These are phyloP conservation scores for Hebeloma cylindrosporum DNA, from an alignment of 768 basidiomycete species.

Conservation along the genomic window DNA sequence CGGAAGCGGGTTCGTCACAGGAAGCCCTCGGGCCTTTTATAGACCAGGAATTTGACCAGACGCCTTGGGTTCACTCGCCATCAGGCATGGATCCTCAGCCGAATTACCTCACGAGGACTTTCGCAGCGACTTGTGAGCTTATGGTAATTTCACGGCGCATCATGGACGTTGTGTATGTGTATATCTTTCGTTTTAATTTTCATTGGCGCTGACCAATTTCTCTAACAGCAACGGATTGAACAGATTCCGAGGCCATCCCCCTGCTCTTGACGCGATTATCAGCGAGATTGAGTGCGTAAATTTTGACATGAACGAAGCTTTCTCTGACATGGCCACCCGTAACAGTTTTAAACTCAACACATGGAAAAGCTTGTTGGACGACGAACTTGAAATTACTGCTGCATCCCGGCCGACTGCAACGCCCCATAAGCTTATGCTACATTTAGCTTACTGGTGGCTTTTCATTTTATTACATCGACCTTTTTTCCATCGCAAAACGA, in stretches of 20 bases:
- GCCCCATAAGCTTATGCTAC: conserved; percentile 56
- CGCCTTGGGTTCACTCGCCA: conserved; percentile 44
- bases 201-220: not conserved
- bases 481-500: conserved; percentile 45
- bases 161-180: conserved; percentile 54
- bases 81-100: conserved; percentile 41
- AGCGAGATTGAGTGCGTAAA: conserved; percentile 53
- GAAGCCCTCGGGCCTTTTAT: conserved; percentile 48
- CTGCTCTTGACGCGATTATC: conserved; percentile 47
- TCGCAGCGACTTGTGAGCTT: conserved; percentile 49
- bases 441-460: conserved; percentile 57
- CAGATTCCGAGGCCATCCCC: conserved; percentile 36
- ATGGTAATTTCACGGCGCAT: conserved; percentile 49
- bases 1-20: conserved; percentile 29
- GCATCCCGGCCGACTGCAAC: conserved; percentile 47
- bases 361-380: conserved; percentile 45
- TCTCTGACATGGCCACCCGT: not conserved
- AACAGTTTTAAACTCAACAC: conserved; percentile 45
- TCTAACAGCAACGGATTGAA: conserved; percentile 43
- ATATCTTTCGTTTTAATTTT: not conserved
- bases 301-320: not conserved
- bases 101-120: conserved; percentile 43
- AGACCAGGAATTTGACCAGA: conserved; percentile 48
- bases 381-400: conserved; percentile 51
- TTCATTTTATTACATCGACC: conserved; percentile 63